A percentile compares a stretch with the other conserved stretches of the same genome.
Conservation (phyloP, 177 flowering plant genomes). For the Vitis hybrid region DNA sequence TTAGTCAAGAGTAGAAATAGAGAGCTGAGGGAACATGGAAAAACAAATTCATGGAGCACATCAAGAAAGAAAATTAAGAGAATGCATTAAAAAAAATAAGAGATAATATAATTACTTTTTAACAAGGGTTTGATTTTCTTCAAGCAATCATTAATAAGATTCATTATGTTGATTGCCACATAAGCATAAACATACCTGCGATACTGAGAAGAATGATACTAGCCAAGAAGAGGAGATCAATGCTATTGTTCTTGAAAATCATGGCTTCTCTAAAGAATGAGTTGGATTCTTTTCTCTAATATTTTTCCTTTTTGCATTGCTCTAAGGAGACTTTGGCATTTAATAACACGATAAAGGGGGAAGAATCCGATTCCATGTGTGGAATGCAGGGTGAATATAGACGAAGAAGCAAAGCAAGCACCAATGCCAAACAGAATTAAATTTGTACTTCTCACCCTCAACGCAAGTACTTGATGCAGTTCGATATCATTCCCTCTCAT, state of each 20-base stretch:
- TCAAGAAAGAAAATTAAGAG: too few relatives aligned
- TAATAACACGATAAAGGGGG: background rate
- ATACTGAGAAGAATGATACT: constrained; percentile 14
- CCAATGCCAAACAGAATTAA: constrained; percentile 2
- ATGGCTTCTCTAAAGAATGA: background rate
- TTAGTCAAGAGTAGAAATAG: too few relatives aligned
- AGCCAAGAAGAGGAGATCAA: background rate
- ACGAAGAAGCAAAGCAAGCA: constrained; percentile 9
- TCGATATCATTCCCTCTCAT: too few relatives aligned
- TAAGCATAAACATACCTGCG: constrained; percentile 5
- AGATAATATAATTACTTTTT: too few relatives aligned
- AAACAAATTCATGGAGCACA: too few relatives aligned
- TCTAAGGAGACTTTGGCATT: background rate
- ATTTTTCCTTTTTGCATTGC: too few relatives aligned
- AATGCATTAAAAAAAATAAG: too few relatives aligned
- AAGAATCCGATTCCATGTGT: background rate
- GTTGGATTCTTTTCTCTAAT: background rate
- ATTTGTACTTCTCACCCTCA: background rate
- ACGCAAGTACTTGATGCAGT: too few relatives aligned
- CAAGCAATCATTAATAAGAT: too few relatives aligned
- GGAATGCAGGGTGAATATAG: too few relatives aligned
- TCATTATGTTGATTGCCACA: background rate
- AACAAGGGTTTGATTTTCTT: too few relatives aligned
- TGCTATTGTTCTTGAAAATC: background rate
- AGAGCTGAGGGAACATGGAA: too few relatives aligned